Conservation (phyloP, 257 asterid genomes). For the Nicotiana undulata region DNA sequence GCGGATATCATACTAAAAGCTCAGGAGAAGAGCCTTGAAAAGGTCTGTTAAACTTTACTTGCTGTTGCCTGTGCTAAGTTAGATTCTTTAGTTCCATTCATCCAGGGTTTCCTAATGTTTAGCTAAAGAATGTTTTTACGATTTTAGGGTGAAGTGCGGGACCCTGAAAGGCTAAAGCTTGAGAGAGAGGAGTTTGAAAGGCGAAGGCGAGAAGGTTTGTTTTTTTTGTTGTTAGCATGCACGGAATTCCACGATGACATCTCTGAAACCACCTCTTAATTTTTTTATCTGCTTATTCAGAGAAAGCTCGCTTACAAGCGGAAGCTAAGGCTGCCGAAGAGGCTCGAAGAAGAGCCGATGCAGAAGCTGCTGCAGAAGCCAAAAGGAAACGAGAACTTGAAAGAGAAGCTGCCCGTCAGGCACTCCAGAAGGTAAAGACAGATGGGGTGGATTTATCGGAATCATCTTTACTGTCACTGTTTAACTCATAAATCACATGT, state of each 20-base stretch:
- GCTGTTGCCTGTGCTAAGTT: neutral
- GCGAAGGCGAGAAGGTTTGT: slow-evolving; percentile 63
- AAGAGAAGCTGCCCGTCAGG: slow-evolving; percentile 88
- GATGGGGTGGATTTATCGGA: neutral
- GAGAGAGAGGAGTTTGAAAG: slow-evolving; percentile 83
- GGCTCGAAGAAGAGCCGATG: slow-evolving; percentile 69
- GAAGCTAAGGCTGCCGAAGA: slow-evolving; percentile 96
- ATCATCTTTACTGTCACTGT: neutral
- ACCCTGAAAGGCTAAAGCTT: slow-evolving; percentile 64
- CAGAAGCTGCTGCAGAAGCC: slow-evolving; percentile 70
- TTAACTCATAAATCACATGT: neutral
- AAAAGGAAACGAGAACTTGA: slow-evolving; percentile 64
- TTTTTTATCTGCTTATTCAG: slow-evolving; percentile 25
- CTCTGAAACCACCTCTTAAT: neutral
- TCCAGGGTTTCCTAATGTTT: neutral
- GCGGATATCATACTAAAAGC: slow-evolving; percentile 87
- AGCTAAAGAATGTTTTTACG: neutral
- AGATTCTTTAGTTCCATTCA: neutral
- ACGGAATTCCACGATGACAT: neutral
- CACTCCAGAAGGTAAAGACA: slow-evolving; percentile 28
- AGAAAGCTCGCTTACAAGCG: slow-evolving; percentile 83
- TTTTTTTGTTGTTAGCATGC: neutral
- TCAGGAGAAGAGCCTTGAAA: slow-evolving; percentile 62
- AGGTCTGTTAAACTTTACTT: slow-evolving; percentile 32
- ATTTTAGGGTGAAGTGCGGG: slow-evolving; percentile 56